Base-by-base conservation (phyloP, 805 yeast species). In the Candida anglica region DNA sequence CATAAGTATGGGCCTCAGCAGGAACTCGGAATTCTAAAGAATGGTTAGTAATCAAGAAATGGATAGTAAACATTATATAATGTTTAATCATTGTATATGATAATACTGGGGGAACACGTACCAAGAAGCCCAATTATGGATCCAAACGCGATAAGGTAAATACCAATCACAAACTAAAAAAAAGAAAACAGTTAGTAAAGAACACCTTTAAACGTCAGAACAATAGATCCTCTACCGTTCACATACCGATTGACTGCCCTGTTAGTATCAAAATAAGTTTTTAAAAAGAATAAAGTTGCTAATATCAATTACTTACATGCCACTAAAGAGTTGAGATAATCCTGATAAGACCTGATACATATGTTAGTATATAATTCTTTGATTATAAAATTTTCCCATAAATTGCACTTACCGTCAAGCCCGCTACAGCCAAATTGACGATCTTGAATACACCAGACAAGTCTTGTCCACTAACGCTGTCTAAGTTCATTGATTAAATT, bases 1-100 rank as follows among this genome's bases (percentile, higher is more conserved):
- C 84, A 47, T 76, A 83, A 5, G 75, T 67, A 44, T 75, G 70
- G n/a, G 83, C 71, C 40, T 77, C 74, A 4, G 81, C 71, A 13
- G 86, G 79, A 10, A 69, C 71, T 20, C 56, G 56, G 51, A 74
- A 73, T 49, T 75, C 81, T 55, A 52, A 32, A 3, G 19, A 9
- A 24, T 32, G 19, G 20, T 19, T 19, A 51, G 44, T 48, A 46
- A 50, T 43, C 38, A 18, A 14, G 5, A 28, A 8, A 14, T 7
- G 16, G n/a, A n/a, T n/a, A n/a, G n/a, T n/a, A n/a, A n/a, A n/a
- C n/a, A n/a, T n/a, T n/a, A n/a, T n/a, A n/a, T n/a, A n/a, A n/a
- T n/a, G n/a, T n/a, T n/a, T n/a, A n/a, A n/a, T n/a, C n/a, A n/a
- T n/a, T n/a, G n/a, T n/a, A n/a, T n/a, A n/a, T n/a, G n/a, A n/a